Base-by-base conservation (phyloP, 1,284 basidiomycete genomes). In the Thelephora terrestris region DNA sequence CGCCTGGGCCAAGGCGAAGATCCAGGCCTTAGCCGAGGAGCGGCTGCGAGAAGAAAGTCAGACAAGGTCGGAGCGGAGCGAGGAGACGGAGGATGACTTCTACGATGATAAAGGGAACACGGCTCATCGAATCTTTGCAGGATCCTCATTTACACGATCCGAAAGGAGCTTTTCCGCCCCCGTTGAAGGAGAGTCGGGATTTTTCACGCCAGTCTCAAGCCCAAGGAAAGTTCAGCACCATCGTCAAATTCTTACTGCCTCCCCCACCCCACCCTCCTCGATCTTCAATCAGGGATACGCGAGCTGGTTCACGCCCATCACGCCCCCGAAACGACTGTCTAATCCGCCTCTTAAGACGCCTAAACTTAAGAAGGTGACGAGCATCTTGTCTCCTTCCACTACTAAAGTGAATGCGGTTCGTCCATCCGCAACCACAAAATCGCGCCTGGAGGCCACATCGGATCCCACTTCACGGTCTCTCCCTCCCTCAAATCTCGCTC, bases 121-220 rank as follows among this genome's bases (percentile, higher is more conserved):
- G 5, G 77, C 78, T 1, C 71, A 75, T 57, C 49, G 55, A n/a
- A 53, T 79, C 17, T 81, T 81, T 50, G 72, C 69, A 23, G 0
- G 51, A 18, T 18, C 45, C 16, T 42, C 12, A 12, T 25, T 42
- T 12, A 42, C 21, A 21, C 34, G 36, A 21, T n/a, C 34, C 20
- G 2, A 46, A 38, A 9, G 45, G 43, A 32, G 29, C 14, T 32
- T 12, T 32, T 1, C 40, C 20, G 5, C 36, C 37, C 25, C 57
- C 52, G 38, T 6, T 55, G 59, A 57, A 37, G 45, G 6, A 12
- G 58, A 58, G 2, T 7, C 29, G 29, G 12, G 9, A 12, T 53
- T 61, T 43, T 62, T 51, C 17, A 63, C 59, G 10, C 62, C 62
- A 7, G 51, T 47, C 4, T 60, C 63, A 6, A 63, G 61, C 4